phyloP scores from a whole-genome alignment of 202 grass and related monocot genomes.

The Schoenoplectus tabernaemontani region DNA sequence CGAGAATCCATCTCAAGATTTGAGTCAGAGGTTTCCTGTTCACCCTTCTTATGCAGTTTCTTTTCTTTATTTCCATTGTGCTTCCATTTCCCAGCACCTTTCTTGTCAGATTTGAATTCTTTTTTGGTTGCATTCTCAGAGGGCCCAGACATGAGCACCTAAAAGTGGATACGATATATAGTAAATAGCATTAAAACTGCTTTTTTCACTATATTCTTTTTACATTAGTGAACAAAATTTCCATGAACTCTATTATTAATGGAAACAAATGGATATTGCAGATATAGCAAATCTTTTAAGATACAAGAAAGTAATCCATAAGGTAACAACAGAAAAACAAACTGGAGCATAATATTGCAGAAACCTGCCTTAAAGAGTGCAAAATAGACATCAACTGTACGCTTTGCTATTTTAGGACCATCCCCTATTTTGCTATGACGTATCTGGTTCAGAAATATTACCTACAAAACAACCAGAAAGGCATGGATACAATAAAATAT shows the following conservation, averaged over 20 bases:
- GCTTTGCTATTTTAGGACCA: conserved; percentile 85
- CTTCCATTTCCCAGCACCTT: conserved; percentile 38
- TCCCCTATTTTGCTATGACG: conserved; percentile 59
- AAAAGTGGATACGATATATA: conserved; percentile 18
- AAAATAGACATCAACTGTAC: conserved; percentile 88
- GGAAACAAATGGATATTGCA: not conserved
- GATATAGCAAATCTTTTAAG: not conserved
- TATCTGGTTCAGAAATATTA: conserved; percentile 95
- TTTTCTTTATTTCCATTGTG: conserved; percentile 34
- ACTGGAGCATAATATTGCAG: conserved; percentile 14
- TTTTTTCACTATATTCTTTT: conserved; percentile 1
- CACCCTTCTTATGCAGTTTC: conserved; percentile 34
- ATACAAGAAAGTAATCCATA: not conserved
- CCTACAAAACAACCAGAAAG: conserved; percentile 36
- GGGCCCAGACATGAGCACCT: conserved; percentile 75
- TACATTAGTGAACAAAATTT: not conserved
- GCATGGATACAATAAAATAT: conserved; percentile 7
- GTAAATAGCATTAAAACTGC: not conserved
- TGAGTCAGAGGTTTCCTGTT: conserved; percentile 39
- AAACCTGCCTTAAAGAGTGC: conserved; percentile 74
- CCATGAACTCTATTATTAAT: not conserved
- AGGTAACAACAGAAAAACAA: conserved; percentile 12
- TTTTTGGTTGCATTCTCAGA: conserved; percentile 34
- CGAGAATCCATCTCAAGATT: conserved; percentile 91
- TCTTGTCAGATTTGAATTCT: conserved; percentile 43